A percentile compares a stretch with the other conserved stretches of the same genome.
Conservation (phyloP, 1,139 yeast species). For the Arxiozyma slooffiae region DNA sequence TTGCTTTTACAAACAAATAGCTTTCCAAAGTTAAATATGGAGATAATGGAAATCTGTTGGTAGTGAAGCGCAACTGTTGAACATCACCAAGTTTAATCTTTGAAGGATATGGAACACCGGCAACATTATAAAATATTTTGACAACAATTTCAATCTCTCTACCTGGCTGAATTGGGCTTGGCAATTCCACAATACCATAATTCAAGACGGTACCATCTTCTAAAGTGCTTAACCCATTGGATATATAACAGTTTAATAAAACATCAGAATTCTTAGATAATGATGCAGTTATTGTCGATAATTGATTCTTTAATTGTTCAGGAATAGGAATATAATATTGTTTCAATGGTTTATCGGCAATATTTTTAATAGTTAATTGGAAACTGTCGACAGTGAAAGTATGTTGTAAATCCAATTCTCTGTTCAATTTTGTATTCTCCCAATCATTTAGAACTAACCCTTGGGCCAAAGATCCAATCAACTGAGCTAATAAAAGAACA, state of each 20-base stretch:
- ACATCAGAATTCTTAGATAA: slow-evolving; percentile 29
- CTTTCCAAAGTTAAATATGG: slow-evolving; percentile 53
- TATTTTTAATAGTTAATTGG: slow-evolving; percentile 49
- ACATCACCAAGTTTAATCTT: slow-evolving; percentile 48
- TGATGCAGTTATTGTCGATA: slow-evolving; percentile 42
- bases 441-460: slow-evolving; percentile 26
- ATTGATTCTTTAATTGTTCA: slow-evolving; percentile 35
- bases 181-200: slow-evolving; percentile 44
- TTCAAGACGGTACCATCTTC: slow-evolving; percentile 27
- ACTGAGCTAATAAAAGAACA: slow-evolving; percentile 1
- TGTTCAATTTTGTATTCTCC: slow-evolving; percentile 30
- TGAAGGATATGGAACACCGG: slow-evolving; percentile 54
- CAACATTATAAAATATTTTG: slow-evolving; percentile 44
- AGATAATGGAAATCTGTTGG: slow-evolving; percentile 50
- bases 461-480: slow-evolving; percentile 3
- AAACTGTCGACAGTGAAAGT: slow-evolving; percentile 60
- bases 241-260: slow-evolving; percentile 27
- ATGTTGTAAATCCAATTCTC: slow-evolving; percentile 54
- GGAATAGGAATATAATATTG: slow-evolving; percentile 49
- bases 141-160: slow-evolving; percentile 42
- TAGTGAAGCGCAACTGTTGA: slow-evolving; percentile 50
- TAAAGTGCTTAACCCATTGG: slow-evolving; percentile 28
- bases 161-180: slow-evolving; percentile 60
- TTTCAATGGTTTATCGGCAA: slow-evolving; percentile 43
- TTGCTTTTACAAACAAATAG: slow-evolving; percentile 35